Evolutionary conservation across 257 asterid genomes (phyloP).

Genomic region (Sherardia arvensis): DNA sequence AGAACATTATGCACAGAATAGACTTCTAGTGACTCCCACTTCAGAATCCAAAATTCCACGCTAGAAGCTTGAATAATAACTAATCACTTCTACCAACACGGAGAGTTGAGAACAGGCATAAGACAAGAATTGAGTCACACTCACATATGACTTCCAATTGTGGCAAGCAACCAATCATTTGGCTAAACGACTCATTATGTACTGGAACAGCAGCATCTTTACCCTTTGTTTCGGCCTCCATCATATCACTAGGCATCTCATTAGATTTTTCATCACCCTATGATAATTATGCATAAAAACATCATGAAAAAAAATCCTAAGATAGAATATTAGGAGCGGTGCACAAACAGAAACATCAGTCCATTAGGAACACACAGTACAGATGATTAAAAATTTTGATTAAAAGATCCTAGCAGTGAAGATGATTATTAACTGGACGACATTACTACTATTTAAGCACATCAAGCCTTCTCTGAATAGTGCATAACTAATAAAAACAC

Average conservation of each 20-base stretch:
- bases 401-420: background rate
- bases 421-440: background rate
- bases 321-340: background rate
- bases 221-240: conserved; percentile 35
- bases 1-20: too few relatives aligned
- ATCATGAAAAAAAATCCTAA: background rate
- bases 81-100: background rate
- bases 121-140: conserved; percentile 19
- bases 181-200: conserved; percentile 32
- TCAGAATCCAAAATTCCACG: background rate
- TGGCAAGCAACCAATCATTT: conserved; percentile 41
- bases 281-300: conserved; percentile 3
- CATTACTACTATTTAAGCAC: background rate
- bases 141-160: conserved; percentile 58
- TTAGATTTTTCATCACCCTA: conserved; percentile 54
- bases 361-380: background rate
- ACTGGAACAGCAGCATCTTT: conserved; percentile 27
- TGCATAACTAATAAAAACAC: background rate
- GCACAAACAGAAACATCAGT: background rate
- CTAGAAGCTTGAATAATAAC: background rate
- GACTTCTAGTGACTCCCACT: too few relatives aligned
- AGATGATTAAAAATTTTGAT: background rate
- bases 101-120: conserved; percentile 4
- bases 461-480: background rate
- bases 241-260: conserved; percentile 32